These are phyloP conservation scores for Entomortierella parvispora DNA, from an alignment of 192 early-diverging fungal genomes.

Conservation along the genomic window DNA sequence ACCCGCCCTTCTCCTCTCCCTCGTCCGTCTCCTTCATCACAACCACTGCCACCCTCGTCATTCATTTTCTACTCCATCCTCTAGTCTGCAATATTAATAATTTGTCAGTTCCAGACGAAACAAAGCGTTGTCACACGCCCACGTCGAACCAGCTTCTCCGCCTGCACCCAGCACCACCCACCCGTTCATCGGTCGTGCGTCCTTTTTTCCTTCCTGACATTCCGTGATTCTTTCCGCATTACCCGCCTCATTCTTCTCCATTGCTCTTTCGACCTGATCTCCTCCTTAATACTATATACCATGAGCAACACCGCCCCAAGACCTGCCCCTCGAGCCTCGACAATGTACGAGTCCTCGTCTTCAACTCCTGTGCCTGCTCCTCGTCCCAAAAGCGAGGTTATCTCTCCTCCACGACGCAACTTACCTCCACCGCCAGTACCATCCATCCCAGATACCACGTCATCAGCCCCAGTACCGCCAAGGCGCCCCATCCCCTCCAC, in stretches of 20 bases:
- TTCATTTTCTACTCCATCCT: too few relatives aligned
- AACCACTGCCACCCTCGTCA: too few relatives aligned
- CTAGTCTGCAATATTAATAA: too few relatives aligned
- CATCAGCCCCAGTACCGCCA: not conserved
- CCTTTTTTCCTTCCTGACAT: not conserved
- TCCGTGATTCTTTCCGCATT: not conserved
- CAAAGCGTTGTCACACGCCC: too few relatives aligned
- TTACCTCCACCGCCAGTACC: slow-evolving; percentile 31
- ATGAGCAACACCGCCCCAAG: not conserved
- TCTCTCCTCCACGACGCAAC: slow-evolving; percentile 9
- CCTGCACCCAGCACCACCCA: too few relatives aligned
- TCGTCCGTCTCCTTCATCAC: too few relatives aligned
- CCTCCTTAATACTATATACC: not conserved
- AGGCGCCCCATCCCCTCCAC: slow-evolving; percentile 13
- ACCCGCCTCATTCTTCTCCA: not conserved
- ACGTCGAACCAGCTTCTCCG: too few relatives aligned
- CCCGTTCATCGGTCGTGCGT: too few relatives aligned
- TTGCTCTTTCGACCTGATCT: not conserved
- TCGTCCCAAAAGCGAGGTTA: slow-evolving; percentile 27
- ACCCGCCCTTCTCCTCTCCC: too few relatives aligned
- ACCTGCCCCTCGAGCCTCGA: not conserved
- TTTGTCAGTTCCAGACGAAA: too few relatives aligned
- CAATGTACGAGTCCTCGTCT: slow-evolving; percentile 9
- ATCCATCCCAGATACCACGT: not conserved
- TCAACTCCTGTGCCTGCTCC: slow-evolving; percentile 15